A percentile compares a stretch with the other conserved stretches of the same genome.
Evolutionary conservation across 2,329 filamentous ascomycete genomes (phyloP).

Genomic region (Alternaria triticimaculans): DNA sequence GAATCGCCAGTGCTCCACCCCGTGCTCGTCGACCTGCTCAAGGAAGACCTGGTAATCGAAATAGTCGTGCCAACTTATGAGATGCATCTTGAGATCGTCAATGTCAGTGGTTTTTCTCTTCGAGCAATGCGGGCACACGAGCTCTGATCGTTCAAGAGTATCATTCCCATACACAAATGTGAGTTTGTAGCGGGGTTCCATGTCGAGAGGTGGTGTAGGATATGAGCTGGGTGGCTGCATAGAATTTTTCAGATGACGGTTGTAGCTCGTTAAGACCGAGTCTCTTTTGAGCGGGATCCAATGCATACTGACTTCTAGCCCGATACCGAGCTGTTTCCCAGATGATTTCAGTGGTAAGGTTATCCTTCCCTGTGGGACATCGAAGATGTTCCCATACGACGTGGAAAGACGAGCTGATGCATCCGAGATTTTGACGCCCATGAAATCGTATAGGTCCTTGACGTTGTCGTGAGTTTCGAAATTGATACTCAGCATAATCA

Average conservation of each 20-base stretch:
- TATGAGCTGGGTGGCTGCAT: slow-evolving; percentile 3
- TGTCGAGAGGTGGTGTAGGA: slow-evolving; percentile 12
- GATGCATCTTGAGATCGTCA: slow-evolving; percentile 45
- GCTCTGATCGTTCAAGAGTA: slow-evolving; percentile 7
- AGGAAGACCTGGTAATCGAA: slow-evolving; percentile 33
- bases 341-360: slow-evolving; percentile 17
- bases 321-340: slow-evolving; percentile 23
- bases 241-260: slow-evolving; percentile 19
- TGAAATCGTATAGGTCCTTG: slow-evolving; percentile 30
- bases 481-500: slow-evolving; percentile 28
- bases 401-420: slow-evolving; percentile 25
- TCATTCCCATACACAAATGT: slow-evolving; percentile 22
- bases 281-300: slow-evolving; percentile 20
- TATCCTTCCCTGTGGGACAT: slow-evolving; percentile 18
- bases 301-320: slow-evolving; percentile 29
- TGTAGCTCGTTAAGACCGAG: slow-evolving; percentile 32
- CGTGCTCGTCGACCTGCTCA: slow-evolving; percentile 14
- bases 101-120: slow-evolving; percentile 12
- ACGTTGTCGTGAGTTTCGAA: slow-evolving; percentile 26
- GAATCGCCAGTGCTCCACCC: slow-evolving; percentile 23
- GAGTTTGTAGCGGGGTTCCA: slow-evolving; percentile 21
- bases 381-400: slow-evolving; percentile 39
- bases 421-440: slow-evolving; percentile 17
- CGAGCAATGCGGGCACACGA: slow-evolving; percentile 29
- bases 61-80: slow-evolving; percentile 44